Evolutionary conservation across 1,284 basidiomycete species (phyloP).

Genomic region (Austropuccinia psidii): DNA sequence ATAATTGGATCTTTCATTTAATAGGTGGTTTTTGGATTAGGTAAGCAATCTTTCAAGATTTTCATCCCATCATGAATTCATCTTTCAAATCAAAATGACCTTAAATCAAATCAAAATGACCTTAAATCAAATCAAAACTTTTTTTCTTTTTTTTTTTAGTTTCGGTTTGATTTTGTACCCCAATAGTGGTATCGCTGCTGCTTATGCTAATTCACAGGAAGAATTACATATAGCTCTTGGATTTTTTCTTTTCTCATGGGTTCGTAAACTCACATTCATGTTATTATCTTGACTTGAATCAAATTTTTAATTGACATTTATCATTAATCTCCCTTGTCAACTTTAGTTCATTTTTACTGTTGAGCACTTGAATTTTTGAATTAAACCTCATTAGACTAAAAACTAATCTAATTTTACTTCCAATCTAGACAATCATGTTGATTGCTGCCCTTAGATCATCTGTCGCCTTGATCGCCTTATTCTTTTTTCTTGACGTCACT

Average conservation of each 20-base stretch:
- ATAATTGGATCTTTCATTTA: background rate
- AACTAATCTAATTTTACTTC: background rate
- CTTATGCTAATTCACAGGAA: conserved; percentile 41
- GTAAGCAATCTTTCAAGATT: too few species aligned
- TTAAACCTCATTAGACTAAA: too few species aligned
- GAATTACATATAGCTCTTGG: conserved; percentile 53
- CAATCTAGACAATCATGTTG: conserved; percentile 44
- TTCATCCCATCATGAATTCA: conserved; percentile 39
- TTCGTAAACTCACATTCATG: background rate
- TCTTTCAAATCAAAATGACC: conserved; percentile 13
- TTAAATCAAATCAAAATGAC: background rate
- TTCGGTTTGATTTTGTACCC: conserved; percentile 46
- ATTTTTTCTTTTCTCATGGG: conserved; percentile 48
- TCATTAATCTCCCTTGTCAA: background rate
- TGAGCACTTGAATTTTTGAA: too few species aligned
- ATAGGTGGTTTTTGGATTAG: conserved; percentile 20
- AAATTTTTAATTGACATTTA: background rate
- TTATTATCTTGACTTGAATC: background rate
- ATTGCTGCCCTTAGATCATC: conserved; percentile 61
- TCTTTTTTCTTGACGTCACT: conserved; percentile 61
- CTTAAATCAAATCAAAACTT: background rate
- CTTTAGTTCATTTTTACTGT: conserved; percentile 64
- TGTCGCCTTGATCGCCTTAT: conserved; percentile 60
- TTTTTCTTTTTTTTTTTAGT: background rate
- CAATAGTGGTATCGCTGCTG: conserved; percentile 52